Evolutionary conservation across 2,329 filamentous ascomycete genomes (phyloP).

Genomic region (Arthrobotrys megalospora): DNA sequence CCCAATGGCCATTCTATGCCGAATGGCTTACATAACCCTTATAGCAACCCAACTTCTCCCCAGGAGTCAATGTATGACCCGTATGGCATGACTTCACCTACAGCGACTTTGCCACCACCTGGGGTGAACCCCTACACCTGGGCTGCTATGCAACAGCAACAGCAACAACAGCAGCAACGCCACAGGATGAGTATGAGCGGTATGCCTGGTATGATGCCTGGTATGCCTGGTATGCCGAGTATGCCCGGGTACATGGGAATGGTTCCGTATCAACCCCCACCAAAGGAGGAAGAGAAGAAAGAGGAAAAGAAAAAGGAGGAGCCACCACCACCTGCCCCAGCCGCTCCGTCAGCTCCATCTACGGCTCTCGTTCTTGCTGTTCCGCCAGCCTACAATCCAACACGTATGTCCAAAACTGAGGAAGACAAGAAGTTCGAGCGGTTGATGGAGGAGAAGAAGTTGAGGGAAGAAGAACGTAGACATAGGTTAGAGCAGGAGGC

Average conservation of each 20-base stretch:
- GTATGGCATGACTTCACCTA: constrained; percentile 41
- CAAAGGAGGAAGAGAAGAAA: constrained; percentile 63
- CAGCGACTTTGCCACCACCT: constrained; percentile 29
- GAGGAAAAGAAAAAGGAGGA: constrained; percentile 64
- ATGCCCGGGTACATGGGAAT: constrained; percentile 56
- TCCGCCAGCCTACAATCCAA: constrained; percentile 63
- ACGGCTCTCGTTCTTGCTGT: constrained; percentile 64
- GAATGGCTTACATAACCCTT: constrained; percentile 50
- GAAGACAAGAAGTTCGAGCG: constrained; percentile 59
- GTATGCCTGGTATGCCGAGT: constrained; percentile 36
- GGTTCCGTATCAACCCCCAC: constrained; percentile 58
- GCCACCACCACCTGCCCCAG: constrained; percentile 12
- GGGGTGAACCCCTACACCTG: constrained; percentile 51
- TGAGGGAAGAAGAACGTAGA: constrained; percentile 60
- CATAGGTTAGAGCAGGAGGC: constrained; percentile 63
- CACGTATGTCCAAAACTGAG: constrained; percentile 60
- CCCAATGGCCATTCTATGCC: constrained; percentile 46
- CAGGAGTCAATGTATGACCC: constrained; percentile 44
- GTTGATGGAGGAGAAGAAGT: constrained; percentile 58
- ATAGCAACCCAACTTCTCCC: constrained; percentile 43
- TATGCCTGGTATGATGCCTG: constrained; percentile 30
- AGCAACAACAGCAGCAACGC: constrained; percentile 19
- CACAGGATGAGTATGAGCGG: constrained; percentile 42
- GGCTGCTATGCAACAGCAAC: constrained; percentile 45
- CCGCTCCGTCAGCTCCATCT: constrained; percentile 25